Conservation (phyloP, 139 green algal genomes). For the Raphidocelis subcapitata region DNA sequence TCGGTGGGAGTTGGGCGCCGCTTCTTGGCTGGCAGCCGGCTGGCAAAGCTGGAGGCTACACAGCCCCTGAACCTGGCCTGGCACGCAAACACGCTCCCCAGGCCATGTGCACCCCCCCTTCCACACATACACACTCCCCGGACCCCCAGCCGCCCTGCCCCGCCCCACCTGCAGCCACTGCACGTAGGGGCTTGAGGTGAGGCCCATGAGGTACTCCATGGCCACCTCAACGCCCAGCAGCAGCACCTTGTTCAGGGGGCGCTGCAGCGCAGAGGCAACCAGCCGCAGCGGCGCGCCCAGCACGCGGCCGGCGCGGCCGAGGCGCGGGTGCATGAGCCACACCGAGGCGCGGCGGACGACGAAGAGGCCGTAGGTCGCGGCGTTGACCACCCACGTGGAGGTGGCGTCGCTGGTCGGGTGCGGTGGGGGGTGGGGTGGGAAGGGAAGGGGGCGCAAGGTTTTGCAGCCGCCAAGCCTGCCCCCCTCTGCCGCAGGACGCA, state of each 20-base stretch:
- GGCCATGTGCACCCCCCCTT: no score
- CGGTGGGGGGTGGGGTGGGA: no score
- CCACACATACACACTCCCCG: background rate
- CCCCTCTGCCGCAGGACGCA: no score
- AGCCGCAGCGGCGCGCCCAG: conserved; percentile 6
- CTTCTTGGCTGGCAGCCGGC: no score
- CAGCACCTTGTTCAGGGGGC: conserved; percentile 31
- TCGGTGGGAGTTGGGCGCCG: background rate
- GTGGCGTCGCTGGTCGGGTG: conserved; percentile 10
- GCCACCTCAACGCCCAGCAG: conserved; percentile 25
- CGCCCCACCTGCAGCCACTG: conserved; percentile 38
- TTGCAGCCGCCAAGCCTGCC: no score
- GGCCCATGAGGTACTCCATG: conserved; percentile 69
- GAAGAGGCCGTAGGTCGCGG: conserved; percentile 17
- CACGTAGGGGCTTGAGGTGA: conserved; percentile 59
- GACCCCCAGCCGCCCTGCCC: background rate
- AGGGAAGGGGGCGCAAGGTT: no score
- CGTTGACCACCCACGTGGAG: conserved; percentile 4
- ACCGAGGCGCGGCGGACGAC: background rate
- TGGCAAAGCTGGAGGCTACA: no score
- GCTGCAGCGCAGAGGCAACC: conserved; percentile 16
- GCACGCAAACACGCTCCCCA: no score
- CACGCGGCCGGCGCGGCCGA: background rate
- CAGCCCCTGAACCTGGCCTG: no score
- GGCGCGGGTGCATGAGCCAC: background rate